Conservation (phyloP, 2,329 filamentous ascomycete genomes). For the Neopestalotiopsis rosae region DNA sequence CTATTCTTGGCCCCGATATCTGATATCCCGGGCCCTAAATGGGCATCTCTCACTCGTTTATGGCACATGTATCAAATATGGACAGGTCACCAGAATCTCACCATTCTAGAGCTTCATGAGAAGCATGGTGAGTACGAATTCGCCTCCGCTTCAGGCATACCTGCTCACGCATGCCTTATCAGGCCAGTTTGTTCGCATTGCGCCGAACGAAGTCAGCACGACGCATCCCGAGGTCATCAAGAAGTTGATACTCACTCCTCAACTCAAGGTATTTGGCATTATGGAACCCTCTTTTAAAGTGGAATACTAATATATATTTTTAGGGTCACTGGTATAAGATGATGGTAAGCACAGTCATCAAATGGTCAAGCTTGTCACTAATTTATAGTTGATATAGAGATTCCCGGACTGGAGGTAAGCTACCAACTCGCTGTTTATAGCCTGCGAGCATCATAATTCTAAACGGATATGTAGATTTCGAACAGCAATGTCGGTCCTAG, state of each 20-base stretch:
- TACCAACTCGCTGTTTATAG: constrained; percentile 28
- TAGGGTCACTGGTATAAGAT: constrained; percentile 28
- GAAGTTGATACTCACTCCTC: not conserved
- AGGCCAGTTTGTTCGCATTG: constrained; percentile 14
- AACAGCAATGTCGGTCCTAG: constrained; percentile 14
- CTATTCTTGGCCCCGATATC: constrained; percentile 17
- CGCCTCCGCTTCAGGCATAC: too few relatives aligned
- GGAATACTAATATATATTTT: not conserved
- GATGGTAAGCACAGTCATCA: constrained; percentile 33
- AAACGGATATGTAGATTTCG: not conserved
- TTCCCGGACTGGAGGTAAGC: constrained; percentile 20
- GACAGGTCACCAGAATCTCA: constrained; percentile 17
- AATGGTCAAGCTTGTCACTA: constrained; percentile 24
- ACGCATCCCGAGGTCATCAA: constrained; percentile 1
- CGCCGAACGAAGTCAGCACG: constrained; percentile 6
- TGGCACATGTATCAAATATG: constrained; percentile 21
- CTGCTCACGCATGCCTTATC: not conserved
- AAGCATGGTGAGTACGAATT: constrained; percentile 15
- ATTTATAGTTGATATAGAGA: constrained; percentile 25
- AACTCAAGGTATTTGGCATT: not conserved
- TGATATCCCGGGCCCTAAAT: constrained; percentile 19
- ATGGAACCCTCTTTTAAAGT: not conserved
- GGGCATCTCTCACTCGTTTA: constrained; percentile 20
- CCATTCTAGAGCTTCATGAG: constrained; percentile 15
- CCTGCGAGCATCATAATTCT: constrained; percentile 20